Conservation (phyloP, 2,329 filamentous ascomycete species). For the Chaetomiaceae sp. region DNA sequence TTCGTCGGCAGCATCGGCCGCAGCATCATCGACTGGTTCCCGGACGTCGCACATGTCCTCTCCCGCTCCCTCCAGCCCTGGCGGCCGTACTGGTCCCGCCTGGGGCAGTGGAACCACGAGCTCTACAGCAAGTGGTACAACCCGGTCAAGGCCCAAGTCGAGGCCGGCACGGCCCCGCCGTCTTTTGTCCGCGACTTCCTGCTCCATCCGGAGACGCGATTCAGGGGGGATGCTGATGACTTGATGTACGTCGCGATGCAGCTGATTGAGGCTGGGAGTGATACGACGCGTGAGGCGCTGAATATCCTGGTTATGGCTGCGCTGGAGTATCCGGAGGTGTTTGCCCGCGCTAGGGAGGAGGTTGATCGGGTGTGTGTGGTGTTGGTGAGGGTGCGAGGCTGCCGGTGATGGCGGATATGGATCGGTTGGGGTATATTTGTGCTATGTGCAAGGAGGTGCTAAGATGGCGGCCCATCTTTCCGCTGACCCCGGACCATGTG, state of each 20-base stretch:
- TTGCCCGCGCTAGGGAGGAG: constrained; percentile 35
- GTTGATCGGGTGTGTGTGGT: constrained; percentile 40
- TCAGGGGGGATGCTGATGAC: constrained; percentile 31
- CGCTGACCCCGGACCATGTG: constrained; percentile 34
- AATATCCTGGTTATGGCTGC: constrained; percentile 27
- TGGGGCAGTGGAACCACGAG: constrained; percentile 33
- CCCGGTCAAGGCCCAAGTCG: constrained; percentile 26
- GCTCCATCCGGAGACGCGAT: constrained; percentile 27
- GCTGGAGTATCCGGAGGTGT: constrained; percentile 31
- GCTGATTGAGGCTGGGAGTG: constrained; percentile 40
- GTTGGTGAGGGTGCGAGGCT: constrained; percentile 27
- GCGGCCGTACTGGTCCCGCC: constrained; percentile 31
- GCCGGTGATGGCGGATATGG: constrained; percentile 37
- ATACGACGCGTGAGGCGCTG: constrained; percentile 38
- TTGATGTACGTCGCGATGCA: constrained; percentile 29
- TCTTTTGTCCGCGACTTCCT: constrained; percentile 34
- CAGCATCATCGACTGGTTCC: constrained; percentile 37
- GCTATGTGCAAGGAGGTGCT: constrained; percentile 43
- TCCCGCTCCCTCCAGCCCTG: constrained; percentile 30
- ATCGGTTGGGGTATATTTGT: constrained; percentile 37
- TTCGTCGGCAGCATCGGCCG: constrained; percentile 34
- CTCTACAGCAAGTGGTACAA: constrained; percentile 34
- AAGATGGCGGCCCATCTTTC: constrained; percentile 41
- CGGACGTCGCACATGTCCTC: constrained; percentile 29
- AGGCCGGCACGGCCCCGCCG: constrained; percentile 29